These are phyloP conservation scores for Tripterygium wilfordii DNA, from an alignment of 177 flowering plant genomes.

Conservation along the genomic window DNA sequence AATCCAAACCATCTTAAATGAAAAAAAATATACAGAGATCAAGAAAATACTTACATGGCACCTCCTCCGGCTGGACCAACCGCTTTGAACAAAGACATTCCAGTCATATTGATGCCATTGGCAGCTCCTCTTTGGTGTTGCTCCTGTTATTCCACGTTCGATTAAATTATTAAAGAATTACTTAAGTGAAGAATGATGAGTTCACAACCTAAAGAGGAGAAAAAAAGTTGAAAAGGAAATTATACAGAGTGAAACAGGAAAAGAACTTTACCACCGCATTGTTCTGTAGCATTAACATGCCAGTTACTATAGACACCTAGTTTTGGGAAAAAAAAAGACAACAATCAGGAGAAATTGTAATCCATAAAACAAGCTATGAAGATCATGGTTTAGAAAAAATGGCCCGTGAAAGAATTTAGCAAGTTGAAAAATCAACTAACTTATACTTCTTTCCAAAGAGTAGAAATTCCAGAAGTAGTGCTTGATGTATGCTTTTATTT, in stretches of 20 bases:
- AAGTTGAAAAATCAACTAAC: too few species aligned
- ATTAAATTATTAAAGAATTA: not conserved
- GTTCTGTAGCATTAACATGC: constrained; percentile 39
- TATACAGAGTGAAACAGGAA: not conserved
- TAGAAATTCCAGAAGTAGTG: too few species aligned
- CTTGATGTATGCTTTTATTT: too few species aligned
- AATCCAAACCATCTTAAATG: not conserved
- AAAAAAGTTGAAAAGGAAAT: not conserved
- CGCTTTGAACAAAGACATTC: constrained; percentile 51
- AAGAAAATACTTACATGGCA: constrained; percentile 18
- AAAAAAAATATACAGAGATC: not conserved
- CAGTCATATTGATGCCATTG: constrained; percentile 51
- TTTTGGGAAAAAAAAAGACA: not conserved
- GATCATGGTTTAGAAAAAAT: too few species aligned
- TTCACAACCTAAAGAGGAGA: not conserved
- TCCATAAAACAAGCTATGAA: not conserved
- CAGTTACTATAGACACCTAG: constrained; percentile 29
- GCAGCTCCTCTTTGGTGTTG: constrained; percentile 70
- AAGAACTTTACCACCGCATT: constrained; percentile 35
- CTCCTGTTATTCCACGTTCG: constrained; percentile 20
- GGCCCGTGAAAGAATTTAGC: too few species aligned
- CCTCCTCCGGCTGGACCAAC: constrained; percentile 53
- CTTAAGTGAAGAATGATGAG: too few species aligned
- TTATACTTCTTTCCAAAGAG: too few species aligned
- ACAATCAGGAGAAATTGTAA: not conserved